These are phyloP conservation scores for Eucalyptus viminalis DNA, from an alignment of 345 rosid genomes.

Conservation along the genomic window DNA sequence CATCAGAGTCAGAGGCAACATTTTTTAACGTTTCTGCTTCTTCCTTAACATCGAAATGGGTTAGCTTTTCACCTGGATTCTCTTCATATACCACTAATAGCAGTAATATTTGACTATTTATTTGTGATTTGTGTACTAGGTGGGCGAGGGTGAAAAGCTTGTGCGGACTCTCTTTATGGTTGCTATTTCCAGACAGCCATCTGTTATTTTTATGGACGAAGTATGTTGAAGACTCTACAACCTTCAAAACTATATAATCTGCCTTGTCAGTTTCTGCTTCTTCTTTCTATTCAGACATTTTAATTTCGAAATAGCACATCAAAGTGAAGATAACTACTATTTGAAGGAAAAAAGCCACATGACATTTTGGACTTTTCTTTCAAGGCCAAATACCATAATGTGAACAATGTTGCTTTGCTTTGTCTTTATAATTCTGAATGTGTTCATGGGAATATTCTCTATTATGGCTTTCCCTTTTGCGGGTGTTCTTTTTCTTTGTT, in stretches of 20 bases:
- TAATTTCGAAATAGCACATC: neutral
- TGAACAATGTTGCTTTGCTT: no score
- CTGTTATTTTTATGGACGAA: slow-evolving; percentile 93
- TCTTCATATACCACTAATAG: neutral
- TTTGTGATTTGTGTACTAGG: slow-evolving; percentile 25
- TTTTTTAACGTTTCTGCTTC: slow-evolving; percentile 96
- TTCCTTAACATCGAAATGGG: slow-evolving; percentile 96
- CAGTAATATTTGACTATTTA: neutral
- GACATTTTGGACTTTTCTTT: no score
- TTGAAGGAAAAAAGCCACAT: neutral
- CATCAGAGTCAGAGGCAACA: slow-evolving; percentile 94
- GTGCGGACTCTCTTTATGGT: slow-evolving; percentile 86
- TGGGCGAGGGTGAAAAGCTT: slow-evolving; percentile 96
- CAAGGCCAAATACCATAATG: no score
- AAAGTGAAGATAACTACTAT: neutral
- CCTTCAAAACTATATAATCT: neutral
- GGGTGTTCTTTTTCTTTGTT: neutral
- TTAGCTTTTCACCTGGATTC: slow-evolving; percentile 6
- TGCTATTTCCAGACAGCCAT: slow-evolving; percentile 89
- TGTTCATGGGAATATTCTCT: no score
- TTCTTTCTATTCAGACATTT: neutral
- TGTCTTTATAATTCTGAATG: no score
- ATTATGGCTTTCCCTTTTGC: neutral
- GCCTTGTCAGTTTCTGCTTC: neutral
- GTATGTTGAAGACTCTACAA: slow-evolving; percentile 19